Evolutionary conservation across 805 yeast genomes (phyloP), one percentile per base, ranked within the genome.

Genomic region (Wickerhamiella sorbophila): DNA sequence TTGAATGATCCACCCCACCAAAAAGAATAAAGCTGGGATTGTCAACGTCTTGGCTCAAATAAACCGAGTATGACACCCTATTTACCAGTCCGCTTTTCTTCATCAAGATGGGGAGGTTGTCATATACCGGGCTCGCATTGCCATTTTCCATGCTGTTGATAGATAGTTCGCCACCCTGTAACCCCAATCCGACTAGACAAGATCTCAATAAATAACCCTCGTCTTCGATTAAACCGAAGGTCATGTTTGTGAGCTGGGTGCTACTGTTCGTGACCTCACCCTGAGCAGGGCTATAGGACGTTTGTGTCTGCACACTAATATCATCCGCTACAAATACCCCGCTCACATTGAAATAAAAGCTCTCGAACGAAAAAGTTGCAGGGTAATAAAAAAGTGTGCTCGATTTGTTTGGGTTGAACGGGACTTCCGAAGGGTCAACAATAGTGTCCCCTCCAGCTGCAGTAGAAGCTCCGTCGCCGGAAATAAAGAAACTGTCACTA

Each of bases 11-110:
- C 32, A 64, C 50, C 19, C 65, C 71, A 12, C 71, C 71, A 46
- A 66, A 66, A 42, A 67, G 52, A 6, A 67, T 39, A 3, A 54
- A 38, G 5, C 71, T 71, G 2, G 50, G 27, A 15, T 41, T 41
- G 5, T 62, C 50, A 16, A 47, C 48, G 2, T 48, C 44, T 5
- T 53, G 50, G 42, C 62, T 57, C 47, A 70, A 56, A 54, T 60
- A 70, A 40, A 71, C 56, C 26, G 75, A 70, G 56, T 68, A 71
- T 14, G 70, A 62, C 18, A 49, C 50, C 35, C 59, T 54, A 31
- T 59, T 50, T 48, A 69, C 69, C 21, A 54, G 31, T 3, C 74
- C 74, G 19, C 60, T 56, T 1, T 48, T 39, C 44, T 60, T 63
- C 48, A 57, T 53, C 39, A 43, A 36, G 17, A 43, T 39, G 9